These are phyloP conservation scores for Pyrenopolyporus hunteri DNA, from an alignment of 495 filamentous ascomycete genomes.

Conservation along the genomic window DNA sequence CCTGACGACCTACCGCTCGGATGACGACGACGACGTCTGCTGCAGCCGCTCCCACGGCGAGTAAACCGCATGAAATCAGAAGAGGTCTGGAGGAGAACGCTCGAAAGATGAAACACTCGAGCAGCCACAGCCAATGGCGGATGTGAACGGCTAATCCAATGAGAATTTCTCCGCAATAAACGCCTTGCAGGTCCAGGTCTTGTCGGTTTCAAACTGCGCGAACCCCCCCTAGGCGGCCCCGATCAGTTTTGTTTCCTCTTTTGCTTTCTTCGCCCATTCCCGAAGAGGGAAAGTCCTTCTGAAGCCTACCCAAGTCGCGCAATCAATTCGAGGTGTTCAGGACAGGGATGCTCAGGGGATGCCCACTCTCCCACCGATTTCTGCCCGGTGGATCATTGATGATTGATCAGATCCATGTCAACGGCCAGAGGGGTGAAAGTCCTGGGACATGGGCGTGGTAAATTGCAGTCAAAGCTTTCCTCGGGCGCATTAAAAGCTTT, in stretches of 20 bases:
- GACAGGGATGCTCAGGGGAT: constrained; percentile 22
- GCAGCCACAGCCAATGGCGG: constrained; percentile 26
- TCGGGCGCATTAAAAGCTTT: constrained; percentile 29
- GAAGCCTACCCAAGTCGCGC: neutral
- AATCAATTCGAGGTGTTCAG: constrained; percentile 31
- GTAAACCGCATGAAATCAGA: constrained; percentile 19
- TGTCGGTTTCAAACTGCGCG: constrained; percentile 37
- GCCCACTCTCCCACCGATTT: constrained; percentile 25
- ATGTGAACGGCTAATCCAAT: constrained; percentile 29
- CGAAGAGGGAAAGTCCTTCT: constrained; percentile 18
- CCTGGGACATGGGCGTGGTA: constrained; percentile 27
- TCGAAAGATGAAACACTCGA: constrained; percentile 34
- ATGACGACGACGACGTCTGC: constrained; percentile 18
- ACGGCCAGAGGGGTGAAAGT: constrained; percentile 5
- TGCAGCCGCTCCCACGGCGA: constrained; percentile 15
- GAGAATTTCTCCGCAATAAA: constrained; percentile 23
- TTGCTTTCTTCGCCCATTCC: constrained; percentile 6
- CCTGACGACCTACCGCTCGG: neutral
- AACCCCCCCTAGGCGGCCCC: constrained; percentile 23
- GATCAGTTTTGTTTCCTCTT: constrained; percentile 18
- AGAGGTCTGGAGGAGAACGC: constrained; percentile 27
- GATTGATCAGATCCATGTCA: constrained; percentile 22
- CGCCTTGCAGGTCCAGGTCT: constrained; percentile 28
- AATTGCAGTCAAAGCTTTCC: constrained; percentile 31
- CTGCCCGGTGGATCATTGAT: constrained; percentile 13